Percentiles rank a stretch among this genome's conserved stretches.
Conservation (phyloP, 345 rosid species). For the Gossypium stocksii region DNA sequence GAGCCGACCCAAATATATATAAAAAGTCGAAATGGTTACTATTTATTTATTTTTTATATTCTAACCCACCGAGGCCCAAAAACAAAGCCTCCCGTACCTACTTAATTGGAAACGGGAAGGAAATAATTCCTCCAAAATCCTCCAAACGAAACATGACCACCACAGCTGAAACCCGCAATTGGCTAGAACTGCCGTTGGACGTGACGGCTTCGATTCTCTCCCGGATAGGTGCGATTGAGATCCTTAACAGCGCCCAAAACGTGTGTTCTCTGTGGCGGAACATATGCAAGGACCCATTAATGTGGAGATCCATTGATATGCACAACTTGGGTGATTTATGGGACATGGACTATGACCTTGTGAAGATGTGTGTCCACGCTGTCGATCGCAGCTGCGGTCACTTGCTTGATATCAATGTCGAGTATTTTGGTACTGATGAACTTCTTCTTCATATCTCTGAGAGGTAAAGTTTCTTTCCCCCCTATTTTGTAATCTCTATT, state of each 20-base stretch:
- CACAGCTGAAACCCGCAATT: neutral
- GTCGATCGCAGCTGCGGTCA: slow-evolving; percentile 56
- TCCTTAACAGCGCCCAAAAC: slow-evolving; percentile 12
- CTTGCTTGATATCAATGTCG: slow-evolving; percentile 37
- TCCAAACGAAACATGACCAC: neutral
- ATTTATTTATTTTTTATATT: too few relatives aligned
- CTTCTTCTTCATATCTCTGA: slow-evolving; percentile 46
- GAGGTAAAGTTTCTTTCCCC: slow-evolving; percentile 27
- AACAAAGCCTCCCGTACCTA: neutral
- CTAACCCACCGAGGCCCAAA: neutral
- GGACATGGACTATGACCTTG: neutral
- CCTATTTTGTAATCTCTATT: neutral
- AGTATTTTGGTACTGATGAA: slow-evolving; percentile 30
- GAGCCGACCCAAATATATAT: too few relatives aligned
- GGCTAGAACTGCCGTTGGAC: slow-evolving; percentile 15
- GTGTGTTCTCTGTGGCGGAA: slow-evolving; percentile 16
- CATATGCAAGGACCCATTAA: slow-evolving; percentile 16
- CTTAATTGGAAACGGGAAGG: neutral
- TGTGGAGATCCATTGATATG: slow-evolving; percentile 20
- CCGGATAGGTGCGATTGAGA: slow-evolving; percentile 12
- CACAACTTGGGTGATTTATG: neutral
- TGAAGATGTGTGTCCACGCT: slow-evolving; percentile 31
- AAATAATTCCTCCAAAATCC: neutral
- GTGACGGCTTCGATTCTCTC: slow-evolving; percentile 8
- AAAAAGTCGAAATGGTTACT: too few relatives aligned